Evolutionary conservation across 345 rosid species (phyloP), one percentile per base, ranked within the genome.

Genomic region (Diplotaxis tenuifolia): DNA sequence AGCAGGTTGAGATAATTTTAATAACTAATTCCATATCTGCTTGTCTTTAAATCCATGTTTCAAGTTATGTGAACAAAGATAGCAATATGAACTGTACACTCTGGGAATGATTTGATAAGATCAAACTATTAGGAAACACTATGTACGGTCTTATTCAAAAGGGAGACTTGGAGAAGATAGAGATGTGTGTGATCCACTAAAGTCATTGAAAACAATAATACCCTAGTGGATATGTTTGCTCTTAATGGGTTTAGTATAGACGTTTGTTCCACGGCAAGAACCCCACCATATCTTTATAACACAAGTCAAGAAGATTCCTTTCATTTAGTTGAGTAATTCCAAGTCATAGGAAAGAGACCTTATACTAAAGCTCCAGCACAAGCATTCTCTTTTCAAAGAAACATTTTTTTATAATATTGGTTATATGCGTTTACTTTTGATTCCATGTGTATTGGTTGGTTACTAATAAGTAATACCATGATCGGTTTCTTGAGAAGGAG

Each of bases 271-370:
- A 54, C 28, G 59, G 14, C n/a, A 54, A 54, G 59, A 16, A 54
- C 28, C 59, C 59, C 59, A 21, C 59, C 59, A 21, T 54, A n/a
- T 21, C 7, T 54, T 9, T 21, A 21, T 54, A 54, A 54, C 29
- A 54, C n/a, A 21, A 54, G 59, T 54, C 29, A 54, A 54, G 50
- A 62, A 62, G 67, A 62, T 62, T 36, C 67, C 16, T 36, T 36
- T 20, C 27, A 34, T 22, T 34, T 20, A 62, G 6, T 20, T 22
- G 31, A 62, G 50, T 62, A 7, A 3, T 36, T 62, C 18, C 67
- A 36, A 62, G 4, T 62, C 7, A 19, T 62, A 62, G 52, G 67
- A 62, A 62, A 62, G 29, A 54, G 29, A 54, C 20, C 20, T 54
- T 21, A 21, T 10, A 5, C 16, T 54, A 21, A 54, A 54, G 59